These are phyloP conservation scores for Venturia asperata DNA, from an alignment of 2,329 filamentous ascomycete species.

Conservation along the genomic window DNA sequence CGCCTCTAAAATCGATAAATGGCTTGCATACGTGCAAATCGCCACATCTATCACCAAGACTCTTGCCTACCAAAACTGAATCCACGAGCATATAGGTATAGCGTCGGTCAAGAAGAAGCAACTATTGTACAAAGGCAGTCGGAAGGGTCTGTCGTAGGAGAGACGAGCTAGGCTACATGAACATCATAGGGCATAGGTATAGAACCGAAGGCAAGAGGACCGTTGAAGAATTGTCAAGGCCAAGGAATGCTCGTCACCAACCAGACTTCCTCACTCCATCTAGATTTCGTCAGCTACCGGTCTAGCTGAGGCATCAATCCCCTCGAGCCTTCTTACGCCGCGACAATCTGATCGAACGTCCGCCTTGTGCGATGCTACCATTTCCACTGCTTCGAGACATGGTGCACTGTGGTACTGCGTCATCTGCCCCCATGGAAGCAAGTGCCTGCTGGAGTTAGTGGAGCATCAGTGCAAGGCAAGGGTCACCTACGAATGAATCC, in stretches of 20 bases:
- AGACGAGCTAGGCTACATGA: background rate
- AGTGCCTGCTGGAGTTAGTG: constrained; percentile 49
- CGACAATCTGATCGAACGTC: constrained; percentile 9
- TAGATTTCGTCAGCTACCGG: background rate
- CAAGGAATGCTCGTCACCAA: background rate
- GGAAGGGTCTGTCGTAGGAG: background rate
- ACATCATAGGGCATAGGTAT: background rate
- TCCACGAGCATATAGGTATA: background rate
- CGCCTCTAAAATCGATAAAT: background rate
- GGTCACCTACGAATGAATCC: constrained; percentile 52
- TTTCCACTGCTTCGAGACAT: constrained; percentile 69
- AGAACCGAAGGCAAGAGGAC: background rate
- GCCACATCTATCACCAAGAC: background rate
- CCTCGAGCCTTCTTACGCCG: background rate
- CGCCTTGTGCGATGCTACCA: constrained; percentile 47
- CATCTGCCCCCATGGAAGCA: constrained; percentile 77
- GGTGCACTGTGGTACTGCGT: constrained; percentile 67
- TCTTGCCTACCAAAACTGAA: background rate
- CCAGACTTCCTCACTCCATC: background rate
- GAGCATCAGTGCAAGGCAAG: background rate
- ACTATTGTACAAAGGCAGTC: background rate
- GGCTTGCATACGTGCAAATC: background rate
- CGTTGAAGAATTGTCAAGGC: background rate
- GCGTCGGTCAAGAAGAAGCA: background rate
- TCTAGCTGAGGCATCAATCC: background rate